A percentile compares a stretch with the other conserved stretches of the same genome.
Conservation (phyloP, 148 eudicot species). For the Amaranthus palmeri region DNA sequence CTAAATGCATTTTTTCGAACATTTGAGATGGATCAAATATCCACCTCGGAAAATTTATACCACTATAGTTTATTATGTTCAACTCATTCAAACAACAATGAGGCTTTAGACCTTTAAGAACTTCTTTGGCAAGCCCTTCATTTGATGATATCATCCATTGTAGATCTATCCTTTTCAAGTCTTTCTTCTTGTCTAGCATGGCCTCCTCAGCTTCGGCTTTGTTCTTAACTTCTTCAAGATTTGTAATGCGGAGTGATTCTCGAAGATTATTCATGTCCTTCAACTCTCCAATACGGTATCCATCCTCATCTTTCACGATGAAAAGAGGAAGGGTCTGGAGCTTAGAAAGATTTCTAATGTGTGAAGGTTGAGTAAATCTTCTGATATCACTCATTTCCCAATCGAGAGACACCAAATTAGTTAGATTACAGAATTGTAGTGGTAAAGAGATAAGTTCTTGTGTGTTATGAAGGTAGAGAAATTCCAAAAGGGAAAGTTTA, state of each 20-base stretch:
- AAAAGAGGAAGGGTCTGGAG: neutral
- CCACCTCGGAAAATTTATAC: conserved; percentile 2
- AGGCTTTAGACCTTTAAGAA: conserved; percentile 8
- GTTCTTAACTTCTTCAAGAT: neutral
- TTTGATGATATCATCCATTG: neutral
- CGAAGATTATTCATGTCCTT: neutral
- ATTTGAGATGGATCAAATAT: neutral
- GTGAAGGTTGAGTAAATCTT: neutral
- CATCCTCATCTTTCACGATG: neutral
- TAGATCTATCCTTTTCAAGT: neutral
- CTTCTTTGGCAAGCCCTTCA: neutral
- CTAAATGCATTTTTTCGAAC: conserved; percentile 10
- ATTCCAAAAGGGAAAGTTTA: conserved; percentile 1
- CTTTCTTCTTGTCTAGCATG: neutral
- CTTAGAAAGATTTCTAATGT: neutral
- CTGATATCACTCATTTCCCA: neutral
- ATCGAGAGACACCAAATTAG: neutral
- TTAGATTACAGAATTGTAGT: neutral
- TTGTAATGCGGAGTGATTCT: neutral
- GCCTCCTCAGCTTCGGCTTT: neutral
- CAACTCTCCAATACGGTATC: neutral
- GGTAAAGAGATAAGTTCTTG: neutral
- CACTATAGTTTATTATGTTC: neutral
- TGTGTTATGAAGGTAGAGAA: conserved; percentile 10
- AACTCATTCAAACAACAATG: conserved; percentile 3